Evolutionary conservation across 805 yeast genomes (phyloP).

Genomic region (Ascoidea asiatica): DNA sequence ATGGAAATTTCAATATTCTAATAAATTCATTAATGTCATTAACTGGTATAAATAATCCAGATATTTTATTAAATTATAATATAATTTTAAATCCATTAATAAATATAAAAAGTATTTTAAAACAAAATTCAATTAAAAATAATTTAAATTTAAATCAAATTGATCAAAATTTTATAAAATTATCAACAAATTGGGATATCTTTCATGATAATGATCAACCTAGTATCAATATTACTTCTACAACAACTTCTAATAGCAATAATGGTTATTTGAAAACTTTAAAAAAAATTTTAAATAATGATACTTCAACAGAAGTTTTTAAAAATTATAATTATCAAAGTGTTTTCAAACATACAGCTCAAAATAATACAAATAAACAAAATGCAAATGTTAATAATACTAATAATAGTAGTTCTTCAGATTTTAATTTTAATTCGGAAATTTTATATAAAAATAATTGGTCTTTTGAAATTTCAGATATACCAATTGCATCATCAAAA

Average conservation of each 20-base stretch:
- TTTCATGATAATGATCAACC: neutral
- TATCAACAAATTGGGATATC: neutral
- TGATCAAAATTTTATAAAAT: neutral
- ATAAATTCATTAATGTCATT: neutral
- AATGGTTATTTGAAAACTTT: no score
- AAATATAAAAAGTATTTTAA: no score
- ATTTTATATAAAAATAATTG: neutral
- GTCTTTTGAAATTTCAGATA: neutral
- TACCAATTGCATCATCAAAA: neutral
- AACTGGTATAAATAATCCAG: neutral
- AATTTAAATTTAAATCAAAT: neutral
- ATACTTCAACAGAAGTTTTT: neutral
- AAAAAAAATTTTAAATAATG: neutral
- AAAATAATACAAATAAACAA: neutral
- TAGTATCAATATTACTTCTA: neutral
- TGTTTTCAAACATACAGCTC: neutral
- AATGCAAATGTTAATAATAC: no score
- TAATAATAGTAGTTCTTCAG: no score
- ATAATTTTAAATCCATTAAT: neutral
- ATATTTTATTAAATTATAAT: no score
- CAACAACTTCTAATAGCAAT: neutral
- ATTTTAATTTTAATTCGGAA: neutral
- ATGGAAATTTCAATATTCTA: neutral
- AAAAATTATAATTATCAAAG: neutral
- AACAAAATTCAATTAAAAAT: neutral